Conservation (phyloP, 2,329 filamentous ascomycete genomes). For the Penicillium sp. region DNA sequence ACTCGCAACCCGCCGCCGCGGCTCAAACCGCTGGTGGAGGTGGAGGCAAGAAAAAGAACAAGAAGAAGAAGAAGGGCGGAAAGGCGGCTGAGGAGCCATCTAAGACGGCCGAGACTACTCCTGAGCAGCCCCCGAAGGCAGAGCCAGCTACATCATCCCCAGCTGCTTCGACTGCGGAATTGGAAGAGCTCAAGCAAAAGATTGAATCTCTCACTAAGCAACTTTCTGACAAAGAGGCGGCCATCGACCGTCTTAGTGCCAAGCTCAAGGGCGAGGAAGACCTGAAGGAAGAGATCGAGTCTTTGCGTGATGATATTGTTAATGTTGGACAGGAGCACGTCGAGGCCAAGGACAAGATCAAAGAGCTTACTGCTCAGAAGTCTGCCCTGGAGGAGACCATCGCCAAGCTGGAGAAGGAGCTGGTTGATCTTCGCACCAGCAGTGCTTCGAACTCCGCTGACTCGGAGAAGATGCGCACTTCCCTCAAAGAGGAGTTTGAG, state of each 20-base stretch:
- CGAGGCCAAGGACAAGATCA: slow-evolving; percentile 72
- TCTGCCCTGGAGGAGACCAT: slow-evolving; percentile 64
- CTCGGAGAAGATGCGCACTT: slow-evolving; percentile 53
- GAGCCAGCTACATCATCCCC: slow-evolving; percentile 36
- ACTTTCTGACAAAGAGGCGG: slow-evolving; percentile 62
- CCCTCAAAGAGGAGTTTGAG: slow-evolving; percentile 66
- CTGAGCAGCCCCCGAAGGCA: slow-evolving; percentile 25
- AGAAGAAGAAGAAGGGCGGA: slow-evolving; percentile 81
- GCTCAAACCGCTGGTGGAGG: slow-evolving; percentile 21
- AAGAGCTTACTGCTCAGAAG: slow-evolving; percentile 71
- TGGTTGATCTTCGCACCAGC: slow-evolving; percentile 57
- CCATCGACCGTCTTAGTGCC: slow-evolving; percentile 69
- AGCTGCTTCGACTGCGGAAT: slow-evolving; percentile 13
- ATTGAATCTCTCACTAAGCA: slow-evolving; percentile 37
- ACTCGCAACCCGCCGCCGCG: slow-evolving; percentile 19
- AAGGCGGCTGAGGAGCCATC: slow-evolving; percentile 47
- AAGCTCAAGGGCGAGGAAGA: slow-evolving; percentile 76
- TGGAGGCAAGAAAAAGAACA: slow-evolving; percentile 70
- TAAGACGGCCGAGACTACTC: slow-evolving; percentile 21
- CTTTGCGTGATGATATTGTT: slow-evolving; percentile 75
- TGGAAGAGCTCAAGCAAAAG: slow-evolving; percentile 37
- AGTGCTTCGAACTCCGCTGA: slow-evolving; percentile 48
- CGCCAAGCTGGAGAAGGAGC: slow-evolving; percentile 68
- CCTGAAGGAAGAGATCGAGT: slow-evolving; percentile 81
- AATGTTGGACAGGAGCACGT: slow-evolving; percentile 81